Conservation (phyloP, 179 eudicot genomes). For the Silene vulgaris region DNA sequence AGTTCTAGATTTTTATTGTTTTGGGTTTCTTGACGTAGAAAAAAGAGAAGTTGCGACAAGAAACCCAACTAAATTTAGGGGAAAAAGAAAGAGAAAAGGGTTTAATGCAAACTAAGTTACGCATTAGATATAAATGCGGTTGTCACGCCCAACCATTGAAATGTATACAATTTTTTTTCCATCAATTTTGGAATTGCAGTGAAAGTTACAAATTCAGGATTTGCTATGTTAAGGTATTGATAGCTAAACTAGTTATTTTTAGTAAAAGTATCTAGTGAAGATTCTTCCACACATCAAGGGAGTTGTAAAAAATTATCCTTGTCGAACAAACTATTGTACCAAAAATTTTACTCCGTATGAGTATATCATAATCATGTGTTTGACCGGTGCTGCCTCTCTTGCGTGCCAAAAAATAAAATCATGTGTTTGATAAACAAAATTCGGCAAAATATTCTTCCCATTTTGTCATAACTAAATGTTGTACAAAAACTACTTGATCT, state of each 20-base stretch:
- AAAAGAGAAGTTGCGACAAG: slow-evolving; percentile 10
- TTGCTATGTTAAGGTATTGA: not conserved
- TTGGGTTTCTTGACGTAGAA: not conserved
- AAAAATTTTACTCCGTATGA: no score
- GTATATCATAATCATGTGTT: no score
- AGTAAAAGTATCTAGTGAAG: not conserved
- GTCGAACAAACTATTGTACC: not conserved
- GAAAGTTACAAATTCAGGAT: not conserved
- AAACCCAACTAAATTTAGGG: slow-evolving; percentile 14
- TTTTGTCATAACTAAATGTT: no score
- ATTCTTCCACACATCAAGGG: slow-evolving; percentile 6
- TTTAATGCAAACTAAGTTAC: slow-evolving; percentile 11
- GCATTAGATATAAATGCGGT: not conserved
- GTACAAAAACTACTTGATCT: no score
- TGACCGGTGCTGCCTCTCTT: no score
- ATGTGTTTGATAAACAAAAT: no score
- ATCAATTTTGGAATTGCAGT: slow-evolving; percentile 4
- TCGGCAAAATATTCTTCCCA: no score
- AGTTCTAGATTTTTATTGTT: not conserved
- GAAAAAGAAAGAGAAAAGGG: not conserved
- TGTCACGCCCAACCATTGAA: slow-evolving; percentile 15
- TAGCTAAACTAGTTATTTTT: not conserved
- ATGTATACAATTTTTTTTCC: not conserved
- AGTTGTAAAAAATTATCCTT: not conserved
- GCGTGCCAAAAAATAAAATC: no score